Conservation (phyloP, 2,329 filamentous ascomycete species). For the Arthrobotrys musiformis region DNA sequence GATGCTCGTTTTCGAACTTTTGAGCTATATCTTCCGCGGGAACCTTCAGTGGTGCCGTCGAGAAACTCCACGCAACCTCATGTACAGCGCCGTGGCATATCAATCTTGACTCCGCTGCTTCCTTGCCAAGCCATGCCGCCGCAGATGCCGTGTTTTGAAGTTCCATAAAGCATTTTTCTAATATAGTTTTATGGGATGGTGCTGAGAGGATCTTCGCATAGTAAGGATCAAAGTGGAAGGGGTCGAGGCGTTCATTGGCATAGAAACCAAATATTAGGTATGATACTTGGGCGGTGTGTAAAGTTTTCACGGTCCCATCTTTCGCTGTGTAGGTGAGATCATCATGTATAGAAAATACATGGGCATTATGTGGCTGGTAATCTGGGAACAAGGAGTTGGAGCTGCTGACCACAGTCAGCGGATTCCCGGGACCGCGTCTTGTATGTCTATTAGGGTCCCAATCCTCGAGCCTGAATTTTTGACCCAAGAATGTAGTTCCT, state of each 20-base stretch:
- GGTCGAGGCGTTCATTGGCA: neutral
- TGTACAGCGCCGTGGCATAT: neutral
- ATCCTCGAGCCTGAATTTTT: too few relatives aligned
- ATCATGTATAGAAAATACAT: constrained; percentile 64
- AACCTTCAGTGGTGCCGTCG: neutral
- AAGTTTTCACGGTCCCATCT: neutral
- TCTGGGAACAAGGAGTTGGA: constrained; percentile 64
- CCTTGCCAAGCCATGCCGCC: neutral
- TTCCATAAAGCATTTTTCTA: neutral
- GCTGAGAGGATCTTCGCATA: neutral
- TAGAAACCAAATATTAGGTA: too few relatives aligned
- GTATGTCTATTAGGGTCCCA: too few relatives aligned
- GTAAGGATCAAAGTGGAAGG: neutral
- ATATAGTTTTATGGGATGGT: neutral
- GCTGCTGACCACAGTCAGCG: constrained; percentile 50
- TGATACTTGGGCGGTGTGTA: neutral
- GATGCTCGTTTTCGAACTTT: constrained; percentile 27
- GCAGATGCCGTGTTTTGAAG: neutral
- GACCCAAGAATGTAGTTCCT: too few relatives aligned
- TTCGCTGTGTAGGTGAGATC: constrained; percentile 61
- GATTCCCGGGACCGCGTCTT: too few relatives aligned
- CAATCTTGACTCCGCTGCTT: neutral
- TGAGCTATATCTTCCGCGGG: neutral
- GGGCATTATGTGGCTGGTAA: constrained; percentile 63
- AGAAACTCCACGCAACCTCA: neutral